These are phyloP conservation scores for Exophiala xenobiotica DNA, from an alignment of 2,329 filamentous ascomycete species.

Conservation along the genomic window DNA sequence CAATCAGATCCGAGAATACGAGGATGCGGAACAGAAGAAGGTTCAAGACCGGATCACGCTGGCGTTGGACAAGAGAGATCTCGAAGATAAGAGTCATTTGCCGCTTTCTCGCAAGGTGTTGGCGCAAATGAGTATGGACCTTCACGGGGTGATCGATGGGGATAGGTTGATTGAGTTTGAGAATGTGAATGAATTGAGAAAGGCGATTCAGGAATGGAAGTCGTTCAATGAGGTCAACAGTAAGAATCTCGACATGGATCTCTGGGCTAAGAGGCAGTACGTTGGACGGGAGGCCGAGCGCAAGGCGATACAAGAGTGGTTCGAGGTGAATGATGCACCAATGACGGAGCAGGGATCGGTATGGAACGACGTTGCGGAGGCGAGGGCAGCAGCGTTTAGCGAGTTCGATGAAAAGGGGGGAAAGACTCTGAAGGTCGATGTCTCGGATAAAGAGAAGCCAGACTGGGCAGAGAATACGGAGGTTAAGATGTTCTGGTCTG, in stretches of 20 bases:
- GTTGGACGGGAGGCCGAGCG: conserved; percentile 11
- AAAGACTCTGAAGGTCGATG: conserved; percentile 1
- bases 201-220: conserved; percentile 11
- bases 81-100: conserved; percentile 13
- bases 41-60: conserved; percentile 33
- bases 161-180: conserved; percentile 9
- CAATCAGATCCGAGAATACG: conserved; percentile 15
- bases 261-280: conserved; percentile 5
- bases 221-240: conserved; percentile 8
- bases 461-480: conserved; percentile 33
- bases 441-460: conserved; percentile 20
- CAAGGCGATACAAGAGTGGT: conserved; percentile 19
- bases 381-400: conserved; percentile 13
- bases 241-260: conserved; percentile 3
- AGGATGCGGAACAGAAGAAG: conserved; percentile 26
- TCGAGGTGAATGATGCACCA: conserved; percentile 8
- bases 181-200: background rate
- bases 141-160: conserved; percentile 12
- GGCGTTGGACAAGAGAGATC: conserved; percentile 28
- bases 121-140: conserved; percentile 22
- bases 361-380: conserved; percentile 15
- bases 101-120: conserved; percentile 14
- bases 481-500: conserved; percentile 49
- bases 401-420: conserved; percentile 9
- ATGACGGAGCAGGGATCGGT: conserved; percentile 13